phyloP scores from a whole-genome alignment of 139 green algal species.

The Desmodesmus armatus region DNA sequence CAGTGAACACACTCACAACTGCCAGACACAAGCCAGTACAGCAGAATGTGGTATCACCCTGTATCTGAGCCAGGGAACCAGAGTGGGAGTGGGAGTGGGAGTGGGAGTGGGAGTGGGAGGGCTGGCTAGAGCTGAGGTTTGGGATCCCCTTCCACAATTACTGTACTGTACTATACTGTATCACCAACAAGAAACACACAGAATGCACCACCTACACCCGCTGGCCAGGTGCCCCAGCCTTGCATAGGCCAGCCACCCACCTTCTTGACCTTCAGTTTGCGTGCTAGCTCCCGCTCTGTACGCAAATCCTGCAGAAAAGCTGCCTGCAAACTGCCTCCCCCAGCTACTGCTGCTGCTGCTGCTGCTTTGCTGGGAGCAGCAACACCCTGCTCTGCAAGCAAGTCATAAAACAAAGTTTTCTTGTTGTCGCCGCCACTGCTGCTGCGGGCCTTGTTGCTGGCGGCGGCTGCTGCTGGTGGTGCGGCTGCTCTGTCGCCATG shows the following conservation, averaged over 20 bases:
- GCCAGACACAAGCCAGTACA: too few relatives aligned
- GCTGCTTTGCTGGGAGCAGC: neutral
- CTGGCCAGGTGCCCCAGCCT: too few relatives aligned
- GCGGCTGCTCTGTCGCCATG: conserved; percentile 11
- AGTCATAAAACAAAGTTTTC: conserved; percentile 39
- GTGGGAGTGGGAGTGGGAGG: too few relatives aligned
- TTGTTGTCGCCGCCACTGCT: neutral
- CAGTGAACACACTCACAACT: too few relatives aligned
- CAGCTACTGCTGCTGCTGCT: neutral
- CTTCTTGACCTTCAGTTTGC: conserved; percentile 40
- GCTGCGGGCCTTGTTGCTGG: neutral
- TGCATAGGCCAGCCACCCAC: neutral
- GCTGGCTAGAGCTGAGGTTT: too few relatives aligned
- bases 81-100: too few relatives aligned
- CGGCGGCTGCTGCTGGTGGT: neutral
- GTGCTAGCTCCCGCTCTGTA: conserved; percentile 6
- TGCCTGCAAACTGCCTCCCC: conserved; percentile 6
- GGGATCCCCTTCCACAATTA: too few relatives aligned
- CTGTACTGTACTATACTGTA: too few relatives aligned
- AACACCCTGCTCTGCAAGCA: conserved; percentile 1
- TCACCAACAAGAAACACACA: too few relatives aligned
- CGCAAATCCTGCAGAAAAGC: conserved; percentile 23
- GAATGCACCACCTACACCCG: too few relatives aligned
- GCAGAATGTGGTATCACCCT: too few relatives aligned
- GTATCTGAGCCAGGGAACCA: too few relatives aligned